Evolutionary conservation across 2,329 filamentous ascomycete species (phyloP).

Genomic region (Ascochyta clinopodiicola): DNA sequence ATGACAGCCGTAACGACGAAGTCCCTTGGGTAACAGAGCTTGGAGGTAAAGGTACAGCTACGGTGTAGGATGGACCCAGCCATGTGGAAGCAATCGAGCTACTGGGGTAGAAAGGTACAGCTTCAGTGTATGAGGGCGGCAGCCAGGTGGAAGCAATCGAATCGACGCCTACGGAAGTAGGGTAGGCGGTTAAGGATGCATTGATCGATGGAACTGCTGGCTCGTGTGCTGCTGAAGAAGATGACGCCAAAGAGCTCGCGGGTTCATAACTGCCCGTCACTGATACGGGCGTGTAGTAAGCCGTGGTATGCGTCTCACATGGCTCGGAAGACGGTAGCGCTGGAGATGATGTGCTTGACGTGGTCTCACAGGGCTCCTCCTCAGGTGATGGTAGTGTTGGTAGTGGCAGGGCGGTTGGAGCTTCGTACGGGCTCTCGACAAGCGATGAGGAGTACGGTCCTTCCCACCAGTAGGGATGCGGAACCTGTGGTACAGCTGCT

Average conservation of each 20-base stretch:
- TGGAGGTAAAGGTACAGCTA: conserved; percentile 1
- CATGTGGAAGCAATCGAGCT: conserved; percentile 4
- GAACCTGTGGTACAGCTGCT: conserved; percentile 19
- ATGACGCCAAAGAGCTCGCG: background rate
- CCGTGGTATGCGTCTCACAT: conserved; percentile 12
- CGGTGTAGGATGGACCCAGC: conserved; percentile 8
- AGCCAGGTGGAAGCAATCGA: conserved; percentile 16
- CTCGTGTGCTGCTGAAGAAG: background rate
- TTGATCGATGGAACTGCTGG: background rate
- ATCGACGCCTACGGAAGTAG: conserved; percentile 1
- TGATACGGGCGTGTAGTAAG: background rate
- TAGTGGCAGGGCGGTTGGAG: background rate
- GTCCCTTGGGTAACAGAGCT: background rate
- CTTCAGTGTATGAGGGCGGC: conserved; percentile 9
- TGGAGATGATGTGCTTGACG: conserved; percentile 1
- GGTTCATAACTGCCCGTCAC: conserved; percentile 1
- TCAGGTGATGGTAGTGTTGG: conserved; percentile 4
- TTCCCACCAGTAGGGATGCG: conserved; percentile 23
- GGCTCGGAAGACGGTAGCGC: conserved; percentile 10
- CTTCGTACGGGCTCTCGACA: conserved; percentile 7
- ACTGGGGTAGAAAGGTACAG: conserved; percentile 8
- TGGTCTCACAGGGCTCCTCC: conserved; percentile 16
- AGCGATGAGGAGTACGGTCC: conserved; percentile 7
- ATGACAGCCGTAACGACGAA: background rate
- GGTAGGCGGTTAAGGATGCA: background rate